These are phyloP conservation scores for Heritiera littoralis DNA, from an alignment of 345 rosid genomes.

Conservation along the genomic window DNA sequence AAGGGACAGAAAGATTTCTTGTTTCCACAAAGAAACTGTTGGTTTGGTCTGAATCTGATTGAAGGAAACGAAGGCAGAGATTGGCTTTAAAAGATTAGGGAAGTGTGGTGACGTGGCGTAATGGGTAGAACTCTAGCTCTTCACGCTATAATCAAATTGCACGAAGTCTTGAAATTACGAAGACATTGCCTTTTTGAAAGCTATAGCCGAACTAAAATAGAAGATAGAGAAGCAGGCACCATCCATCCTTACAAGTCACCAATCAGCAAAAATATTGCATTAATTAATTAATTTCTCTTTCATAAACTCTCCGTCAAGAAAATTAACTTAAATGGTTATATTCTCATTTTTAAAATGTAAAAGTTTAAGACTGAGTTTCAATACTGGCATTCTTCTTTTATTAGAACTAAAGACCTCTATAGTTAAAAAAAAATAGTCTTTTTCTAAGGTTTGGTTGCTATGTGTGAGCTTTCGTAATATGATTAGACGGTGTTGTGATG, in stretches of 20 bases:
- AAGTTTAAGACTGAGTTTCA: no score
- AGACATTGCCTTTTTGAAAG: conserved; percentile 32
- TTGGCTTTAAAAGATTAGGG: conserved; percentile 34
- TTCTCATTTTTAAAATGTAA: no score
- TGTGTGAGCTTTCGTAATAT: neutral
- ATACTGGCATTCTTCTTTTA: no score
- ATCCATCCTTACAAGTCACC: conserved; percentile 37
- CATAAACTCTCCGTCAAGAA: no score
- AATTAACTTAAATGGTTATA: no score
- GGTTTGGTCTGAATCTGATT: conserved; percentile 14
- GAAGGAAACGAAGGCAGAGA: conserved; percentile 6
- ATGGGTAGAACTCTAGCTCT: conserved; percentile 39
- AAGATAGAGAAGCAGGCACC: neutral
- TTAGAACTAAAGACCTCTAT: no score
- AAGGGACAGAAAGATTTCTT: conserved; percentile 21
- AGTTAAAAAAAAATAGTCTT: no score
- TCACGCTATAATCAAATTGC: conserved; percentile 50
- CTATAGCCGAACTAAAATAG: conserved; percentile 32
- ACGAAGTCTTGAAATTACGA: conserved; percentile 28
- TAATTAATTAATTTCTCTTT: conserved; percentile 9
- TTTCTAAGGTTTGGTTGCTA: no score
- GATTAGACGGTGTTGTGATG: conserved; percentile 14
- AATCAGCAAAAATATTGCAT: conserved; percentile 18
- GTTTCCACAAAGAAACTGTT: conserved; percentile 15
- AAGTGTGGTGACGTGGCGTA: conserved; percentile 51